Base-by-base conservation (phyloP, 2,329 filamentous ascomycete genomes). In the Calonectria crousiana region DNA sequence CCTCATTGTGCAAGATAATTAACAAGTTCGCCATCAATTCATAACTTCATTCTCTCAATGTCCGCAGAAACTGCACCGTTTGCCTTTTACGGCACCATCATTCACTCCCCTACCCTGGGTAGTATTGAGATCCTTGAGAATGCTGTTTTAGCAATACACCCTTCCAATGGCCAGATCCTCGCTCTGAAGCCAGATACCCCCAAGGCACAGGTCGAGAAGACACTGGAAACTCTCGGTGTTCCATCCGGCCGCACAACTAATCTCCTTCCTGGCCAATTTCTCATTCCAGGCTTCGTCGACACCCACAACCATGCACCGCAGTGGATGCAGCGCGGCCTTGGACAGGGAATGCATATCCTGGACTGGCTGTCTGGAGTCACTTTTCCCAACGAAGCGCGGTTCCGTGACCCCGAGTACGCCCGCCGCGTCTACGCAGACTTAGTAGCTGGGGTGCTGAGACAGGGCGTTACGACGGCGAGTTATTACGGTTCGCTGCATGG, bases 271-370 rank as follows among this genome's bases (percentile, higher is more conserved):
- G 86, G 86, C 49, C 83, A 90, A 58, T 91, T 92, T 77, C 82
- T 92, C 62, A 88, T 92, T 71, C 91, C 91, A 0, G 90, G 90
- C 53, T 89, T 92, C 78, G 85, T 94, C 68, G 92, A 94, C 84
- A 93, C 92, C 1, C 92, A 94, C 83, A 92, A 92, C 77, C 92
- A 94, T 79, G 92, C 92, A 0, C 92, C 92, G 47, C 88, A 90
- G 77, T 89, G 86, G 86, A 83, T 86, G 28, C 85, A 87, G 82
- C 84, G 87, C 28, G 87, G 88, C 30, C 83, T 89, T 13, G 87
- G 87, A 14, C 87, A 89, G 78, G 85, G 88, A 72, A 84, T 89
- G 81, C 86, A 90, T 75, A 89, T 90, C 73, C 84, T 92, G 13
- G 89, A 93, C 80, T 94, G 92, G 92, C 86, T 93, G 1, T 86